Base-by-base conservation (phyloP, 805 yeast genomes). In the Lipomyces sp. region DNA sequence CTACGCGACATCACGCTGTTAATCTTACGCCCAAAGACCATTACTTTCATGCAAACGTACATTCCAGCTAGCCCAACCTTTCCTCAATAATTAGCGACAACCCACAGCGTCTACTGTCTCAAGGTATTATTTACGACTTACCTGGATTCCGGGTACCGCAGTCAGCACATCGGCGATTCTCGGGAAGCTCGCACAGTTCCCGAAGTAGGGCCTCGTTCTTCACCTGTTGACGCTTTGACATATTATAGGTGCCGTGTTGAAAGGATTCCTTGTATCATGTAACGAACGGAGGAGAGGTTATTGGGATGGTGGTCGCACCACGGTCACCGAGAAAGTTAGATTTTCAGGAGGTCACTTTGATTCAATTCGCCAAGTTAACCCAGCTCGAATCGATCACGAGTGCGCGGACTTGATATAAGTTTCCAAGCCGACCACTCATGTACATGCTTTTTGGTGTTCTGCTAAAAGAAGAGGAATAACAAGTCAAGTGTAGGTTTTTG, bases 121-220 rank as follows among this genome's bases (percentile, higher is more conserved):
- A 42, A 29, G 15, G n/a, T 35, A 53, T n/a, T 48, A 13, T 4
- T 29, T 7, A 32, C 4, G 15, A 37, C 59, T 5, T 60, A 64
- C 89, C 90, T 7, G 96, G 95, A 76, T 83, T 87, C 3, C 84
- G 75, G 4, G 86, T 79, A 2, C 85, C 84, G 78, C 96, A 90
- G 75, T 90, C 97, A 48, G 92, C 96, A 77, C 97, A 90, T 74
- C 82, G 85, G 76, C 89, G 90, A 75, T 90, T 90, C 18, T 77
- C 85, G 11, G 84, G 79, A 54, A 80, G 74, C 73, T 88, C 89
- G 70, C 90, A 81, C 65, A 90, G 76, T 50, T 84, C 87, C 62
- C 86, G 83, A 71, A 90, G 80, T 71, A 83, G 84, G 57, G 78
- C 78, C 73, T 85, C 88, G 10, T 78, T 70, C 29, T 81, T 76